A percentile compares a stretch with the other conserved stretches of the same genome.
Conservation (phyloP, 345 rosid genomes). For the Jatropha curcas region DNA sequence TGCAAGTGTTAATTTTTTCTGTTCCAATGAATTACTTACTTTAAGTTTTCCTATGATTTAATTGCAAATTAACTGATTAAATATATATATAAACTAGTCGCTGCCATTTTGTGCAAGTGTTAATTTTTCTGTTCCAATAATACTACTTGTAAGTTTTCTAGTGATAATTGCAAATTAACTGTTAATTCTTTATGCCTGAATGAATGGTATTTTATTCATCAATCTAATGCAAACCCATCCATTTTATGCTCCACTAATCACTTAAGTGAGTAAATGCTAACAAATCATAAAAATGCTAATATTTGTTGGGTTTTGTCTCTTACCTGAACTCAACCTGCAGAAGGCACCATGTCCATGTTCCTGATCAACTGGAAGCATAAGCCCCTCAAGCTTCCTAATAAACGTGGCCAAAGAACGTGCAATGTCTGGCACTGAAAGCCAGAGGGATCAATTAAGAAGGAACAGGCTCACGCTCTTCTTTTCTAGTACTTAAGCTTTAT, state of each 20-base stretch:
- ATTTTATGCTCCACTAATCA: background rate
- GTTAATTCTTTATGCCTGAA: no score
- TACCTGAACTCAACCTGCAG: background rate
- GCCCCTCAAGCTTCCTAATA: background rate
- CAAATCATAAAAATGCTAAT: no score
- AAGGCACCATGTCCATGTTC: conserved; percentile 4
- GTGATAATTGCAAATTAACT: background rate
- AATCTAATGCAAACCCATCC: background rate
- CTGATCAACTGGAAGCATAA: background rate
- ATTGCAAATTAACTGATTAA: background rate
- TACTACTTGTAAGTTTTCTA: no score
- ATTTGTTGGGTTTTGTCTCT: background rate
- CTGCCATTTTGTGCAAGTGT: background rate
- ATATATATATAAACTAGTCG: background rate
- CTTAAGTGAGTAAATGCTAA: background rate
- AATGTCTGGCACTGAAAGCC: conserved; percentile 3
- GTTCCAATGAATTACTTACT: no score
- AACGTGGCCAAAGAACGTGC: background rate
- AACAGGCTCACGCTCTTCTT: no score
- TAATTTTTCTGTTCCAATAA: no score
- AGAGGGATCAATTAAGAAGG: background rate
- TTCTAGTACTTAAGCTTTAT: background rate
- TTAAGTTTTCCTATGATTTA: no score
- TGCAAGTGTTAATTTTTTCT: no score
- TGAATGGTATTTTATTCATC: no score